Conservation (phyloP, 805 yeast species). For the Helenozyma rhizophorensis region DNA sequence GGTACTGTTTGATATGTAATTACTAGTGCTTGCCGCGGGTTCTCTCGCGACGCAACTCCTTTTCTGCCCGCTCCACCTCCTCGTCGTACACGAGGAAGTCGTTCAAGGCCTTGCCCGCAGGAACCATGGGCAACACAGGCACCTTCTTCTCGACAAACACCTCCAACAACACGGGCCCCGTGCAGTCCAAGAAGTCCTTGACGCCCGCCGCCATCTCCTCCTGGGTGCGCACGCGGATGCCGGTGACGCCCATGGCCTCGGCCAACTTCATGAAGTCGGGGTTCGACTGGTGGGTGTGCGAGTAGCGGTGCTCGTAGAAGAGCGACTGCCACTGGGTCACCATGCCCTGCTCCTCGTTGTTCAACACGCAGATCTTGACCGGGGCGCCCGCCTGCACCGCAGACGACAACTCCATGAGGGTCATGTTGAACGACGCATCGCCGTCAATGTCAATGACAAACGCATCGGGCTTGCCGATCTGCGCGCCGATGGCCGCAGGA, state of each 20-base stretch:
- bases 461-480: constrained; percentile 92
- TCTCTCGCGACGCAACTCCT: constrained; percentile 63
- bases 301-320: constrained; percentile 92
- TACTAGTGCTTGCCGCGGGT: constrained; percentile 70
- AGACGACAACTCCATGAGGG: constrained; percentile 84
- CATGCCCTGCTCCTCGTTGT: constrained; percentile 99
- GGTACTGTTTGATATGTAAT: too few species aligned
- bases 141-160: constrained; percentile 89
- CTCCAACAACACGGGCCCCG: constrained; percentile 87
- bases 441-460: constrained; percentile 96
- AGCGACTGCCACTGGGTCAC: constrained; percentile 99
- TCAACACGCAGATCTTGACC: constrained; percentile 81
- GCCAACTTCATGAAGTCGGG: constrained; percentile 93
- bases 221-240: constrained; percentile 67
- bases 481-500: constrained; percentile 98
- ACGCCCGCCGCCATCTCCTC: constrained; percentile 49
- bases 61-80: constrained; percentile 69
- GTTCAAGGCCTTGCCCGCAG: constrained; percentile 91
- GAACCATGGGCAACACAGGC: constrained; percentile 97
- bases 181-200: constrained; percentile 64
- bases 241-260: constrained; percentile 89
- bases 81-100: constrained; percentile 89
- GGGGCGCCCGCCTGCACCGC: constrained; percentile 95
- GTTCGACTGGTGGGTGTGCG: constrained; percentile 96
- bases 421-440: constrained; percentile 99